These are phyloP conservation scores for Penicillium roqueforti DNA, from an alignment of 495 filamentous ascomycete genomes.

Conservation along the genomic window DNA sequence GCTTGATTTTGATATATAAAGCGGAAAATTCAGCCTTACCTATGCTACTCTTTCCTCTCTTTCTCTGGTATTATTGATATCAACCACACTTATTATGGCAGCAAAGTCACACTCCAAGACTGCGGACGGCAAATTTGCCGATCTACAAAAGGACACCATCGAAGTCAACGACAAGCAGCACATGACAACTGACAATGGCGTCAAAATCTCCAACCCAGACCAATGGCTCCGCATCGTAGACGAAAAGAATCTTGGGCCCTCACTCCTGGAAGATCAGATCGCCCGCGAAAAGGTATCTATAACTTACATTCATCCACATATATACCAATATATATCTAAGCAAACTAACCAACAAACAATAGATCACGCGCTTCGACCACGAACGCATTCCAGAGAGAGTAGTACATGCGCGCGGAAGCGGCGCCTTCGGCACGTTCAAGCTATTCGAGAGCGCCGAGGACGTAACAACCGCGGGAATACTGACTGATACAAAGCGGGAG, in stretches of 20 bases:
- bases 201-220: slow-evolving; percentile 69
- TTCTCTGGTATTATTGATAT: background rate
- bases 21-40: background rate
- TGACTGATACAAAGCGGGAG: slow-evolving; percentile 74
- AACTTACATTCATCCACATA: background rate
- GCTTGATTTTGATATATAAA: slow-evolving; percentile 1
- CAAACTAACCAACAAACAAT: background rate
- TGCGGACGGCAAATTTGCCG: slow-evolving; percentile 25
- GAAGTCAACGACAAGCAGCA: slow-evolving; percentile 35
- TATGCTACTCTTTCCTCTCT: background rate
- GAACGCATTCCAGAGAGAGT: slow-evolving; percentile 87
- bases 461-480: slow-evolving; percentile 63
- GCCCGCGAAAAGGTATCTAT: slow-evolving; percentile 66
- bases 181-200: slow-evolving; percentile 75
- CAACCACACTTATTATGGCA: slow-evolving; percentile 8
- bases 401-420: slow-evolving; percentile 80
- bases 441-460: slow-evolving; percentile 66
- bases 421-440: slow-evolving; percentile 80
- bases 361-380: slow-evolving; percentile 82
- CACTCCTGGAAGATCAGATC: slow-evolving; percentile 79
- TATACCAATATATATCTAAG: background rate
- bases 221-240: slow-evolving; percentile 69
- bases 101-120: slow-evolving; percentile 6
- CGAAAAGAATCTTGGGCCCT: slow-evolving; percentile 60
- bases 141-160: slow-evolving; percentile 33